Evolutionary conservation across 331 rosid genomes (phyloP), one percentile per base, ranked within the genome.

Genomic region (Stylosanthes scabra): DNA sequence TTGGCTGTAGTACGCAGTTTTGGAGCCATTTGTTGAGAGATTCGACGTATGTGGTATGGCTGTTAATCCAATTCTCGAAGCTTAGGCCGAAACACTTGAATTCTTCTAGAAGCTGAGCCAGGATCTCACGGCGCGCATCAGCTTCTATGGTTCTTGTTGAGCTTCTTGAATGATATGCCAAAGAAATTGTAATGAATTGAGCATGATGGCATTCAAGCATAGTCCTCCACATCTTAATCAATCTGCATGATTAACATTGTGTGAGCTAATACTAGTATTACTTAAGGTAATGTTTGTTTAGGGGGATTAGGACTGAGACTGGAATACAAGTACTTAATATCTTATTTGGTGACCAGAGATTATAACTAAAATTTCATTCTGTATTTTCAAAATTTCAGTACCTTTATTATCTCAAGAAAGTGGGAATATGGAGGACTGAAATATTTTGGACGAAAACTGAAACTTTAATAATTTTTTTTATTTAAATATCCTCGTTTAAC

Each of bases 171-270:
- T 91, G 95, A 68, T 88, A 91, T 3, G 97, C 95, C 71, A 91
- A 76, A 11, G 97, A 85, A 81, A 91, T 86, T 6, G 95, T 91
- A 42, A 91, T 91, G 84, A 87, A 91, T 68, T 91, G 97, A 2
- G 97, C 84, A 42, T 91, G 97, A 78, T 91, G 97, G 68, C 87
- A 91, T 78, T 91, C 97, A 25, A 91, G 91, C 97, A 91, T 91
- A 59, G 91, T 87, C 81, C 84, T 88, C 95, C 97, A 91, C 97
- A 88, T 91, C 70, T 87, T 74, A 45, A 75, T 79, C 82, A 91
- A 75, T 70, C 97, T 91, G 85, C 85, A 10, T 39, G 9, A 1
- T 5, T 50, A 66, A n/a, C 16, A 66, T 7, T 49, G 3, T 12
- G 15, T 49, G 15, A 49, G 54, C 54, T 49, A 65, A 65, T 45